Conservation (phyloP, 257 asterid species). For the Leonotis leonurus region DNA sequence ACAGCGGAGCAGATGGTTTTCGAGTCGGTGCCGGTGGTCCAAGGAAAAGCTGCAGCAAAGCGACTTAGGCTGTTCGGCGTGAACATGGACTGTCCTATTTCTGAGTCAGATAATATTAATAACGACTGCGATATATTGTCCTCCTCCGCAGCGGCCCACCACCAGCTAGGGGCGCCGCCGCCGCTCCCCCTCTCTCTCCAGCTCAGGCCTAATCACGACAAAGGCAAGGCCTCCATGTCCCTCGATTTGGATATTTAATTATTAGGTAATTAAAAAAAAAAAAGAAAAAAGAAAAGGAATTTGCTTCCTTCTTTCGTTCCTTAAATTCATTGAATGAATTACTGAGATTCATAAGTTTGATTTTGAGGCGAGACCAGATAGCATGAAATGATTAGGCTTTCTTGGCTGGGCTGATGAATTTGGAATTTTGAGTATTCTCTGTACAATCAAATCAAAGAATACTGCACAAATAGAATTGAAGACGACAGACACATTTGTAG, state of each 20-base stretch:
- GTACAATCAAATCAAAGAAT: slow-evolving; percentile 27
- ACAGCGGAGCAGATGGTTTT: slow-evolving; percentile 42
- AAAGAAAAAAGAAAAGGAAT: no score
- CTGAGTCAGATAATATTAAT: slow-evolving; percentile 45
- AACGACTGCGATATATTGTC: no score
- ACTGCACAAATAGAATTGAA: slow-evolving; percentile 27
- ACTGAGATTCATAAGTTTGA: no score
- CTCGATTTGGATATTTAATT: slow-evolving; percentile 62
- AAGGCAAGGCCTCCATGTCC: slow-evolving; percentile 69
- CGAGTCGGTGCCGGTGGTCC: slow-evolving; percentile 95
- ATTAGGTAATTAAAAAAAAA: no score
- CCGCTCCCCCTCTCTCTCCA: no score
- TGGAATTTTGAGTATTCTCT: slow-evolving; percentile 24
- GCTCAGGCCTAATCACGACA: no score
- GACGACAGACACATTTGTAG: slow-evolving; percentile 26
- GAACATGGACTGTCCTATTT: slow-evolving; percentile 75
- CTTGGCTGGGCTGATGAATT: no score
- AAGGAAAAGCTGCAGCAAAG: slow-evolving; percentile 84
- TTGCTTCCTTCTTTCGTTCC: no score
- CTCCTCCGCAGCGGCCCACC: slow-evolving; percentile 17
- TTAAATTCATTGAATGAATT: no score
- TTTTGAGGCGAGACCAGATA: no score
- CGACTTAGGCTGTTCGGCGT: slow-evolving; percentile 90
- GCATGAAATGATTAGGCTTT: no score
- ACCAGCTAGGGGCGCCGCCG: no score